Conservation (phyloP, 2,329 filamentous ascomycete species). For the Neopestalotiopsis sp. region DNA sequence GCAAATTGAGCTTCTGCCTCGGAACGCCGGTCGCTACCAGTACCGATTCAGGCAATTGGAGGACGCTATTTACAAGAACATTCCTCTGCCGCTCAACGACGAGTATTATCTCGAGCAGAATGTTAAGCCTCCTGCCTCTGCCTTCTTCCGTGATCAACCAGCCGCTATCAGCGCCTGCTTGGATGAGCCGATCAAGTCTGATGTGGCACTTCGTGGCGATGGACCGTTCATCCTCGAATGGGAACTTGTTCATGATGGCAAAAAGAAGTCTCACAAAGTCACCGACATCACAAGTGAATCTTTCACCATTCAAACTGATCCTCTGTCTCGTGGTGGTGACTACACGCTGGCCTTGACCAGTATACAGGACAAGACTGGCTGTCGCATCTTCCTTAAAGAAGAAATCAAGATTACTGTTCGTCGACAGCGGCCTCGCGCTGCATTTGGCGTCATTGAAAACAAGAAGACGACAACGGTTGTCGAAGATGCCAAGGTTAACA, state of each 20-base stretch:
- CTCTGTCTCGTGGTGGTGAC: slow-evolving; percentile 81
- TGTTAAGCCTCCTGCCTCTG: slow-evolving; percentile 90
- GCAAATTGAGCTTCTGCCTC: slow-evolving; percentile 84
- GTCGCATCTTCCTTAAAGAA: slow-evolving; percentile 84
- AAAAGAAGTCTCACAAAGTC: slow-evolving; percentile 72
- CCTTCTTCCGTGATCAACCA: slow-evolving; percentile 66
- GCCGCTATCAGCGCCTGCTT: slow-evolving; percentile 75
- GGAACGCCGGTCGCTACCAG: slow-evolving; percentile 81
- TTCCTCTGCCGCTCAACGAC: slow-evolving; percentile 42
- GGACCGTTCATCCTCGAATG: slow-evolving; percentile 90
- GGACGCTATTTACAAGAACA: slow-evolving; percentile 77
- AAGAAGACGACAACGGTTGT: slow-evolving; percentile 77
- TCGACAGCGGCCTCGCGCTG: slow-evolving; percentile 84
- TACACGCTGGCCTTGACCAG: slow-evolving; percentile 87
- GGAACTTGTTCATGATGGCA: slow-evolving; percentile 89
- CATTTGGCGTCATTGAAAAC: slow-evolving; percentile 86
- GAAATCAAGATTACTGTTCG: slow-evolving; percentile 86
- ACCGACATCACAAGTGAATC: slow-evolving; percentile 66
- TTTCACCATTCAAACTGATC: slow-evolving; percentile 77
- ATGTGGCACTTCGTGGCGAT: slow-evolving; percentile 80
- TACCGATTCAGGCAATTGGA: slow-evolving; percentile 84
- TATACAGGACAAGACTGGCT: slow-evolving; percentile 84
- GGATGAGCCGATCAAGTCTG: slow-evolving; percentile 77
- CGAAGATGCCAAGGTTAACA: slow-evolving; percentile 73
- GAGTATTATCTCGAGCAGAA: slow-evolving; percentile 73